Evolutionary conservation across 1,284 basidiomycete species (phyloP).

Genomic region (Pascua sp.): DNA sequence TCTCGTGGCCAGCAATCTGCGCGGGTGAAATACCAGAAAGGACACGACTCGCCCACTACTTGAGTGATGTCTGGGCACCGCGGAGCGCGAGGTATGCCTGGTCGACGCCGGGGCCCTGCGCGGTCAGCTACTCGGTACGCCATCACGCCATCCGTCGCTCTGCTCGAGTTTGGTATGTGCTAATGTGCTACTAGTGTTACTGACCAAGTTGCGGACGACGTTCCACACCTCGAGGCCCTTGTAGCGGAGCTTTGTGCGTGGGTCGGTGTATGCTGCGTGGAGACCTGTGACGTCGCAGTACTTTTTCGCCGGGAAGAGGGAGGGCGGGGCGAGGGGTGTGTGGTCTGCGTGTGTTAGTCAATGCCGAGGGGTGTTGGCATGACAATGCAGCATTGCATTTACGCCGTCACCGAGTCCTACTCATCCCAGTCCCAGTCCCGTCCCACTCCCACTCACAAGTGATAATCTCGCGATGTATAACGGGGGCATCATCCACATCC

Average conservation of each 20-base stretch:
- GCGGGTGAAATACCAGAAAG: no score
- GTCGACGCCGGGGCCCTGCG: slow-evolving; percentile 48
- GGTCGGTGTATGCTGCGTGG: slow-evolving; percentile 50
- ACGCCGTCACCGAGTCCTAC: neutral
- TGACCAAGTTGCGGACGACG: slow-evolving; percentile 46
- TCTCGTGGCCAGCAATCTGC: no score
- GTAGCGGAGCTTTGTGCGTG: slow-evolving; percentile 48
- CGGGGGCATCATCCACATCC: no score
- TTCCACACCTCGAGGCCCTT: slow-evolving; percentile 49
- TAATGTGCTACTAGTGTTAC: no score
- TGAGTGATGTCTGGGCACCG: slow-evolving; percentile 45
- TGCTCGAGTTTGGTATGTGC: no score
- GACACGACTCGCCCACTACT: no score
- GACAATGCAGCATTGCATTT: neutral
- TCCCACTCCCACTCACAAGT: slow-evolving; percentile 38
- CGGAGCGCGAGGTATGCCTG: slow-evolving; percentile 47
- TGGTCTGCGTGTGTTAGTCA: slow-evolving; percentile 30
- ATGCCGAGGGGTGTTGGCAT: neutral
- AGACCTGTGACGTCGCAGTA: slow-evolving; percentile 56
- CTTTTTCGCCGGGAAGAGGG: slow-evolving; percentile 49
- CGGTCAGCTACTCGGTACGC: neutral
- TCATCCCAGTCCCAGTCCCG: neutral
- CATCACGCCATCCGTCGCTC: no score
- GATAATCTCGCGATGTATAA: slow-evolving; percentile 45
- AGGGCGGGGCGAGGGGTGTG: slow-evolving; percentile 47